Base-by-base conservation (phyloP, 768 basidiomycete genomes). In the Tylopilus rubrobrunneus region DNA sequence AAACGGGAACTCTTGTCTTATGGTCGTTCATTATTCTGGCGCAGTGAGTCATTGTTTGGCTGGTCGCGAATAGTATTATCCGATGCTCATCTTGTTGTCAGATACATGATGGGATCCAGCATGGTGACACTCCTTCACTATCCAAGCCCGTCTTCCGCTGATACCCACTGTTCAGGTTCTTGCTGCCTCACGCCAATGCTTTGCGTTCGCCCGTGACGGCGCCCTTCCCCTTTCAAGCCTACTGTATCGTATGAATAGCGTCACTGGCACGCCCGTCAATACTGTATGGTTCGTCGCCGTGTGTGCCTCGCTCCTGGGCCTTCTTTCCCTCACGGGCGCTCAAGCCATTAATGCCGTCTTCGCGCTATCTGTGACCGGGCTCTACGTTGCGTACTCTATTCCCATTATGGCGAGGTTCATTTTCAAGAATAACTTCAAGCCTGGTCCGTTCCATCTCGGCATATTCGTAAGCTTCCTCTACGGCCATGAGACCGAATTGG, bases 301-400 rank as follows among this genome's bases (percentile, higher is more conserved):
- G 5, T 45, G 68, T 17, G 61, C 80, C 0, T 61, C 74, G 6
- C 61, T 79, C 7, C 72, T 86, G 4, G 82, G 82, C 4, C 61
- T 79, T 19, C 71, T 86, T 25, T 72, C 76, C 15, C 81, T 85
- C 31, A 80, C 84, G 0, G 82, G 84, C 17, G 46, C 77, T 12
- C 71, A 73, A 28, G 84, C 84, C 5, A 82, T 83, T 62, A 71
- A 76, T 51, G 83, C 84, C 3, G 71, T 86, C 56, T 86, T 86
- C 62, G 65, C 80, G 1, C 62, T 82, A 11, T 19, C 19, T 19
- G 19, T 19, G 19, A 19, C 19, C 19, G 19, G 19, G 19, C 19
- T 19, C 19, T 19, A 82, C 58, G 60, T 82, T 41, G 76, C 72
- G 11, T 76, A 77, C 54, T 52, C 71, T 0, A 80, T 83, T 44